A percentile compares a stretch with the other conserved stretches of the same genome.
Conservation (phyloP, 2,329 filamentous ascomycete genomes). For the Penicillium janthinellum region DNA sequence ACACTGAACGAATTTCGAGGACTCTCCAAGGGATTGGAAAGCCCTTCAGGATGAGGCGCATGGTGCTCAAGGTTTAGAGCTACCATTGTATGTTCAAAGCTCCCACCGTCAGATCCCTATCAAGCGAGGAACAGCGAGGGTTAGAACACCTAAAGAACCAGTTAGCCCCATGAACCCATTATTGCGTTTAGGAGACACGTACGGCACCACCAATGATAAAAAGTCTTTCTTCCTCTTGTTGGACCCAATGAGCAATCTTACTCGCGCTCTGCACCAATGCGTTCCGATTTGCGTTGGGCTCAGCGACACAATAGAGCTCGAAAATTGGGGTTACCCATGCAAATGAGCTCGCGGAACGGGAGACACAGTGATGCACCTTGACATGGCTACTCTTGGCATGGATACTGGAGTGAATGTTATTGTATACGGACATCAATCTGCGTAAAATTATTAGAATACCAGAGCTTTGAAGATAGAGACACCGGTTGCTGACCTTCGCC, state of each 20-base stretch:
- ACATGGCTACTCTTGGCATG: slow-evolving; percentile 82
- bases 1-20: too few species aligned
- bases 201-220: slow-evolving; percentile 99
- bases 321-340: slow-evolving; percentile 91
- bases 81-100: neutral
- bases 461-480: neutral
- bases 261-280: slow-evolving; percentile 83
- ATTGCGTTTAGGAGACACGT: slow-evolving; percentile 20
- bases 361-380: slow-evolving; percentile 80
- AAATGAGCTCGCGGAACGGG: slow-evolving; percentile 73
- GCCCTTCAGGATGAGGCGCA: neutral
- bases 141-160: slow-evolving; percentile 27
- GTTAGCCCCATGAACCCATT: slow-evolving; percentile 4
- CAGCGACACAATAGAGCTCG: slow-evolving; percentile 93
- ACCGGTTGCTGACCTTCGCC: slow-evolving; percentile 56
- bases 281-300: slow-evolving; percentile 63
- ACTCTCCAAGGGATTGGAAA: neutral
- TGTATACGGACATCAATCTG: slow-evolving; percentile 79
- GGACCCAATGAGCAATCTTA: slow-evolving; percentile 87
- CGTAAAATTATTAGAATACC: slow-evolving; percentile 3
- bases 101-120: neutral
- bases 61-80: neutral
- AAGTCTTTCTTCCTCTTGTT: slow-evolving; percentile 85
- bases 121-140: neutral
- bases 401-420: slow-evolving; percentile 78